Percentiles rank a stretch among this genome's conserved stretches.
Conservation (phyloP, 1,284 basidiomycete species). For the Ustilago nuda region DNA sequence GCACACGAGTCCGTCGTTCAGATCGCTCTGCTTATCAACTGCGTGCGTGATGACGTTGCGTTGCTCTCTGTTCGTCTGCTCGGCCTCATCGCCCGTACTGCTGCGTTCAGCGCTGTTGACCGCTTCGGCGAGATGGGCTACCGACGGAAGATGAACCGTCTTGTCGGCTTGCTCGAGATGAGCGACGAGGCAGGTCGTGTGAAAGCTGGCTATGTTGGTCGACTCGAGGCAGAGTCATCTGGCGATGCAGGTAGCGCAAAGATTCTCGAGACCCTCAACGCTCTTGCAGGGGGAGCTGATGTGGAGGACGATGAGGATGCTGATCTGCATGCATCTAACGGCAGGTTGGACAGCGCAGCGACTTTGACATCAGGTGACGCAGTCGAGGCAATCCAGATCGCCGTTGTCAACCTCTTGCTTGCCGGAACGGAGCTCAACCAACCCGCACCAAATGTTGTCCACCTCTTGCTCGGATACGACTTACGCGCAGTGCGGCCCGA, state of each 20-base stretch:
- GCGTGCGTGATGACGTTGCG: constrained; percentile 79
- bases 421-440: constrained; percentile 78
- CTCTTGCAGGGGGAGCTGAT: constrained; percentile 68
- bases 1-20: constrained; percentile 81
- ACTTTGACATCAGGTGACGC: constrained; percentile 67
- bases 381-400: constrained; percentile 79
- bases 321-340: constrained; percentile 73
- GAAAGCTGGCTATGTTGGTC: constrained; percentile 79
- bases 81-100: constrained; percentile 74
- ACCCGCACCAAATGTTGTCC: constrained; percentile 85
- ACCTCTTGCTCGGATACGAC: constrained; percentile 86
- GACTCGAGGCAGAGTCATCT: constrained; percentile 74
- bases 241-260: constrained; percentile 45
- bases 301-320: constrained; percentile 73
- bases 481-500: constrained; percentile 71
- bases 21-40: constrained; percentile 83
- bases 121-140: constrained; percentile 72
- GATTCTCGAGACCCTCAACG: constrained; percentile 65
- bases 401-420: constrained; percentile 87
- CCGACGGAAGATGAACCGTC: constrained; percentile 72
- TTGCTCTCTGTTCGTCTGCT: constrained; percentile 85
- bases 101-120: constrained; percentile 73
- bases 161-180: constrained; percentile 83
- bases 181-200: constrained; percentile 89
- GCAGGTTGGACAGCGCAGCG: constrained; percentile 59